A percentile compares a stretch with the other conserved stretches of the same genome.
Evolutionary conservation across 164 flowering plant genomes (phyloP).

Genomic region (Macadamia integrifolia): DNA sequence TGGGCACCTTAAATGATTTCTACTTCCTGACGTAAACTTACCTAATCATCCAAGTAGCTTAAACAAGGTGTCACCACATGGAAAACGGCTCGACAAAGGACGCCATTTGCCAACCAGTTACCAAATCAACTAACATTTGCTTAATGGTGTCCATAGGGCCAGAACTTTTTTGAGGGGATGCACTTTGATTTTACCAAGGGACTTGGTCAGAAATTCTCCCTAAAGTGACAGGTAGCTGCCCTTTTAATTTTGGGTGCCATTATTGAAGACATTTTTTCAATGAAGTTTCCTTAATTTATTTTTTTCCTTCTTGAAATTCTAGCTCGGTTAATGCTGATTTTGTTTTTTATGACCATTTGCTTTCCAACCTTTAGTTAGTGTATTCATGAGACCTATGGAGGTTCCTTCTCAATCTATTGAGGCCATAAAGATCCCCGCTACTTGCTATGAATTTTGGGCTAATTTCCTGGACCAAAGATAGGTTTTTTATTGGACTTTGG

Average conservation of each 20-base stretch:
- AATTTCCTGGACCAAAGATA: slow-evolving; percentile 89
- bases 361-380: slow-evolving; percentile 31
- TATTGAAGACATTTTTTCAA: no score
- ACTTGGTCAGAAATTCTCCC: slow-evolving; percentile 71
- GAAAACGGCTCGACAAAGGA: no score
- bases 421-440: slow-evolving; percentile 76
- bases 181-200: slow-evolving; percentile 89
- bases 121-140: not conserved
- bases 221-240: slow-evolving; percentile 71
- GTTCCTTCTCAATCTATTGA: slow-evolving; percentile 84
- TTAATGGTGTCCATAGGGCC: slow-evolving; percentile 80
- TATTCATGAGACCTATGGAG: slow-evolving; percentile 81
- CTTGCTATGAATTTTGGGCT: slow-evolving; percentile 93
- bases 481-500: not conserved
- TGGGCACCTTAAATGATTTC: no score
- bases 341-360: not conserved
- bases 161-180: slow-evolving; percentile 84
- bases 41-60: no score
- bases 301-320: no score
- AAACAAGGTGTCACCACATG: no score
- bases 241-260: not conserved
- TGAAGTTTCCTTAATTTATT: no score
- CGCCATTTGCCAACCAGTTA: no score
- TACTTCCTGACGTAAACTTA: no score
- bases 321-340: not conserved